Base-by-base conservation (phyloP, 2,329 filamentous ascomycete species). In the Exophiala aquamarina region DNA sequence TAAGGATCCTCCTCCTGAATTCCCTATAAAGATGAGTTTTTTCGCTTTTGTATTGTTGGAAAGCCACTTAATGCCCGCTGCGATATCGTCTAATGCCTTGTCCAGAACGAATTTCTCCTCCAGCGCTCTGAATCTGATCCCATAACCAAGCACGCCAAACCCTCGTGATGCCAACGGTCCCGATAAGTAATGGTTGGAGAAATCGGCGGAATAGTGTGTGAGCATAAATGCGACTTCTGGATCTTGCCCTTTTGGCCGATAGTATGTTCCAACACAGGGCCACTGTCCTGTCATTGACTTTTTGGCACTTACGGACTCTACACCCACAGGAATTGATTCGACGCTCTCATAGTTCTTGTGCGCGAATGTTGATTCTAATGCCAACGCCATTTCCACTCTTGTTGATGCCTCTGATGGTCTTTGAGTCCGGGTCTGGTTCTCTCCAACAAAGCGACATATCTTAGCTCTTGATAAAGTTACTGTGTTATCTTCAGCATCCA, bases 21-120 rank as follows among this genome's bases (percentile, higher is more conserved):
- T 44, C 4, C 42, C 42, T 8, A 44, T 44, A 15, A 44, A 44
- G 11, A 44, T 18, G 3, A 44, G 5, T 14, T 37, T 44, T 18
- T 37, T 43, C 4, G 19, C 14, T 3, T 9, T 33, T 7, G 28
- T 43, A 17, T 33, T 34, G 14, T 43, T 14, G 3, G 15, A 4
- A 15, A 43, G 23, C 40, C 40, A 43, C 15, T 43, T 8, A 3
- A 20, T 33, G 4, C 40, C 40, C 7, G 40, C 23, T 18, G 40
- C 40, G 13, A 43, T 18, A 31, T 43, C 40, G 26, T 43, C 40
- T 9, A 43, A 11, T 7, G 40, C 40, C 17, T 34, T 7, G 18
- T 34, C 40, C 23, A 43, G 28, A 10, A 43, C 26, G 28, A 43
- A 43, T 34, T 43, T 43, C 14, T 43, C 40, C 17, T 43, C 42